Conservation (phyloP, 805 yeast species). For the Priceomyces castillae region DNA sequence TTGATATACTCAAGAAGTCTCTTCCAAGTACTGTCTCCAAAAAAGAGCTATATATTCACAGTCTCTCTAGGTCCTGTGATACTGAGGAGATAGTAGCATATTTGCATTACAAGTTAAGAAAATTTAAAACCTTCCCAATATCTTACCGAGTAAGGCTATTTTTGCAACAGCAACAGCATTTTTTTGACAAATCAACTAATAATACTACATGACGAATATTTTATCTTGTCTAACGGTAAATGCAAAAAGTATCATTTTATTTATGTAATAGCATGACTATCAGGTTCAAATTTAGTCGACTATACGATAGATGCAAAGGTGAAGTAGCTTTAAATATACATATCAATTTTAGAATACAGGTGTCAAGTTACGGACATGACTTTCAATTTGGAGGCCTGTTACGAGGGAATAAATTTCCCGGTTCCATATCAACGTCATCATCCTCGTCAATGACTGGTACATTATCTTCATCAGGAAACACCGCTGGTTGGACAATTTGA, state of each 20-base stretch:
- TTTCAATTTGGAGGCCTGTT: neutral
- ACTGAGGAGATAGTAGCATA: conserved; percentile 19
- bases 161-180: conserved; percentile 4
- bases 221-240: neutral
- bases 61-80: conserved; percentile 7
- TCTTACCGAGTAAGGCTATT: conserved; percentile 2
- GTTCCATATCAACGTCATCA: conserved; percentile 35
- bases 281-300: neutral
- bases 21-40: conserved; percentile 2
- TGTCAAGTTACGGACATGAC: neutral
- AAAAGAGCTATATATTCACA: conserved; percentile 5
- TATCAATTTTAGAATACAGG: neutral
- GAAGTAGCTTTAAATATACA: neutral
- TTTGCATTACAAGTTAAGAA: conserved; percentile 14
- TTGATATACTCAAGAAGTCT: neutral
- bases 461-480: conserved; percentile 31
- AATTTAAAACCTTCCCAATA: conserved; percentile 6
- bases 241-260: neutral
- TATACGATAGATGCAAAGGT: neutral
- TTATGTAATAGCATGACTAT: conserved; percentile 1
- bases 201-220: neutral
- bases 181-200: neutral
- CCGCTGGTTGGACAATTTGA: conserved; percentile 40
- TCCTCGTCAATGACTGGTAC: conserved; percentile 25
- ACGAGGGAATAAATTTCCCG: conserved; percentile 22